Evolutionary conservation across 2,329 filamentous ascomycete species (phyloP).

Genomic region (Aspergillus cejpii): DNA sequence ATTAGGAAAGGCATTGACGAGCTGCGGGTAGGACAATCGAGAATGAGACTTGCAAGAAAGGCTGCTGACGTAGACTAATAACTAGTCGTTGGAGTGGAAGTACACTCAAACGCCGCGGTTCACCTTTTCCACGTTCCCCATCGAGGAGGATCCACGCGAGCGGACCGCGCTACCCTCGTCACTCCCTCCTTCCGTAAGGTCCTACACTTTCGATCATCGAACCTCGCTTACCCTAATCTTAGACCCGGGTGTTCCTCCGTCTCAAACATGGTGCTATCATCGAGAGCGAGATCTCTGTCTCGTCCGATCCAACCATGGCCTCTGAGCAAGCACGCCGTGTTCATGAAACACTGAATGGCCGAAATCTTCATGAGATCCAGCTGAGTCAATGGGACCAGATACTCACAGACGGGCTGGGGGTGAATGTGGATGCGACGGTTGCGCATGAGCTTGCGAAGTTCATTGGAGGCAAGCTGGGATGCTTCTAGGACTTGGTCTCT

Average conservation of each 20-base stretch:
- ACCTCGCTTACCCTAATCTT: constrained; percentile 1
- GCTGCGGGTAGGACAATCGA: constrained; percentile 47
- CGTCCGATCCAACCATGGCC: constrained; percentile 27
- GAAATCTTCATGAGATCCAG: constrained; percentile 46
- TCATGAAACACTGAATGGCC: constrained; percentile 32
- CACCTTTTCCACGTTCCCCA: constrained; percentile 58
- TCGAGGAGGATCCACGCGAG: constrained; percentile 52
- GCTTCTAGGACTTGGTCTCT: constrained; percentile 5
- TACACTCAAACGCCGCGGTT: constrained; percentile 84
- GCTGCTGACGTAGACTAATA: neutral
- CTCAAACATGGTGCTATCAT: constrained; percentile 38
- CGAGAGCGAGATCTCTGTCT: constrained; percentile 37
- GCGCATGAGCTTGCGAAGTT: constrained; percentile 23
- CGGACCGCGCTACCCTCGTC: constrained; percentile 47
- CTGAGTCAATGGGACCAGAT: constrained; percentile 24
- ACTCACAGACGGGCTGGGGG: constrained; percentile 16
- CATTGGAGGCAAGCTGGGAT: constrained; percentile 24
- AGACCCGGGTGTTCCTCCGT: constrained; percentile 41
- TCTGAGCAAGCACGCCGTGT: constrained; percentile 30
- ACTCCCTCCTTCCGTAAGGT: constrained; percentile 44
- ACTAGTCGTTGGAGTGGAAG: constrained; percentile 56
- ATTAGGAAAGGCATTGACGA: constrained; percentile 55
- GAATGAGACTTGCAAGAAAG: neutral
- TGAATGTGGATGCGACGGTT: constrained; percentile 10
- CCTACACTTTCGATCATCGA: neutral